Evolutionary conservation across 2,329 filamentous ascomycete genomes (phyloP), one percentile per base, ranked within the genome.

Genomic region (Aspergillus puulaauensis): DNA sequence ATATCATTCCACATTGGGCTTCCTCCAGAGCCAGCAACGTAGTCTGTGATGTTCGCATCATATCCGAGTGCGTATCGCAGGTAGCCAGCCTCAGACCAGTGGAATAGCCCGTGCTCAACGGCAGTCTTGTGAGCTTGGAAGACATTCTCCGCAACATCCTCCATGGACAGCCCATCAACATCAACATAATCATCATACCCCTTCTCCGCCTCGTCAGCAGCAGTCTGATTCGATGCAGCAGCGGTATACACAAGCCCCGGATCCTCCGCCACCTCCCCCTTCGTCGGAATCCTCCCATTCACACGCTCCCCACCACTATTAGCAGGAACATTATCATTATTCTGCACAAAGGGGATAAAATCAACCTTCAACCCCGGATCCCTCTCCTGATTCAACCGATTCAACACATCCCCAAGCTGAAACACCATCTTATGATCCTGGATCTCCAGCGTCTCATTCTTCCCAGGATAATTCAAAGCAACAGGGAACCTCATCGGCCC

Each of bases 11-110:
- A 71, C 8, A 71, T 86, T 50, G 77, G 79, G 8, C 77, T 75
- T 8, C 73, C 72, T 0, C 72, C 73, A 2, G 77, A 70, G 19
- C 73, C 76, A 6, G 79, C 79, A 1, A 79, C 78, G 6, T 82
- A 74, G 61, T 88, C 83, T 1, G 82, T 84, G 62, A 81, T 80
- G 64, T 86, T 84, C 11, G 81, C 72, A 40, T 73, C 77, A 14
- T 78, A 78, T 14, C 81, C 80, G 9, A 89, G 77, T 33, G 82
- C 80, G 67, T 88, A 85, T 17, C 81, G 80, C 54, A 88, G 73
- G 62, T 86, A 90, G 1, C 79, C 83, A 21, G 84, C 84, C 63
- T 89, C 86, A 12, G 85, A 88, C 80, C 84, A 90, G 52, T 83
- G 76, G 66, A 89, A 86, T 17, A 86, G 80, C 2, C 82, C 83